Conservation (phyloP, 1,284 basidiomycete genomes). For the Pyrrhoderma noxium region DNA sequence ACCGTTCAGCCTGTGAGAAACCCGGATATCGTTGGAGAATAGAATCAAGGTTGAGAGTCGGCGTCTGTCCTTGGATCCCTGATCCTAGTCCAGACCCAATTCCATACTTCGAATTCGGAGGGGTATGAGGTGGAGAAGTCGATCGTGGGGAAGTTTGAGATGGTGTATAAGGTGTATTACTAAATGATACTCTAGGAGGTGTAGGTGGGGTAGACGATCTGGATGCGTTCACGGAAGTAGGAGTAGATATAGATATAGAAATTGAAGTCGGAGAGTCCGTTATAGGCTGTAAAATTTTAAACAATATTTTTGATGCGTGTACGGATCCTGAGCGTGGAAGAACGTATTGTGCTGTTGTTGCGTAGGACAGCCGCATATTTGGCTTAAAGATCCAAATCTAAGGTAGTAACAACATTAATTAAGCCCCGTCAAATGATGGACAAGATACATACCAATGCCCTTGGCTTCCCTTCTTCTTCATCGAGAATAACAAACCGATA, state of each 20-base stretch:
- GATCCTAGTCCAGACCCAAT: slow-evolving; percentile 25
- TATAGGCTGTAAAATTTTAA: slow-evolving; percentile 47
- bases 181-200: no score
- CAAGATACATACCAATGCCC: slow-evolving; percentile 57
- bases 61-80: not conserved
- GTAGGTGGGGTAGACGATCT: no score
- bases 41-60: slow-evolving; percentile 28
- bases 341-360: slow-evolving; percentile 43
- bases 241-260: no score
- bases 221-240: no score
- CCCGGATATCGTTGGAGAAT: slow-evolving; percentile 62
- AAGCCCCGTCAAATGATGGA: not conserved
- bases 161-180: no score
- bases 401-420: not conserved
- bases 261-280: slow-evolving; percentile 31
- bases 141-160: no score
- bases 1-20: slow-evolving; percentile 76
- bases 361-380: slow-evolving; percentile 68
- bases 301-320: slow-evolving; percentile 67
- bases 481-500: slow-evolving; percentile 83
- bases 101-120: no score
- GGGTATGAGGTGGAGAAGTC: no score
- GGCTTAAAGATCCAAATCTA: slow-evolving; percentile 91
- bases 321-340: slow-evolving; percentile 58
- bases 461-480: slow-evolving; percentile 70